These are phyloP conservation scores for Chlamydomonas eustigma DNA, from an alignment of 139 green algal species.

Conservation along the genomic window DNA sequence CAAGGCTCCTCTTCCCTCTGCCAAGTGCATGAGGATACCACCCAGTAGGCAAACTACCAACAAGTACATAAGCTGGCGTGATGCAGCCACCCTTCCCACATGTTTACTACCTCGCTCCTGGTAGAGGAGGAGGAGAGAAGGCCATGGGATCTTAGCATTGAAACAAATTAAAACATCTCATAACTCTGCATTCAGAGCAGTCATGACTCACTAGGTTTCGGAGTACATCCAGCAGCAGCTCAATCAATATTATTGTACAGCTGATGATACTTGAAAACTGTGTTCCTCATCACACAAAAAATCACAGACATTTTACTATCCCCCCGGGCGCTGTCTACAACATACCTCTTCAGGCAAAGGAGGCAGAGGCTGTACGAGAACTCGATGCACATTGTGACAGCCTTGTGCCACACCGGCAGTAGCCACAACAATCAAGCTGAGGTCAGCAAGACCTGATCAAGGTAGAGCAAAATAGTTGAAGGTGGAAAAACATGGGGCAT, in stretches of 20 bases:
- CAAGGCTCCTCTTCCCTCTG: not conserved
- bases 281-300: too few species aligned
- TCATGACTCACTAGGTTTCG: too few species aligned
- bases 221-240: too few species aligned
- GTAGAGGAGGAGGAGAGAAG: not conserved
- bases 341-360: not conserved
- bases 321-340: too few species aligned
- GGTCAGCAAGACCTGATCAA: conserved; percentile 7
- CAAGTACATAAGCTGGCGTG: not conserved
- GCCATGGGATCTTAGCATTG: too few species aligned
- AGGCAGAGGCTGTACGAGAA: not conserved
- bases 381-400: not conserved
- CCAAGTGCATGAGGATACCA: not conserved
- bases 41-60: not conserved
- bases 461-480: too few species aligned
- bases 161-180: too few species aligned
- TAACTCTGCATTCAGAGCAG: too few species aligned
- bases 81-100: not conserved
- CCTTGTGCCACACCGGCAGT: not conserved
- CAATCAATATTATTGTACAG: too few species aligned
- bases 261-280: too few species aligned
- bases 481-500: too few species aligned
- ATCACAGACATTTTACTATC: too few species aligned
- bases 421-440: conserved; percentile 13
- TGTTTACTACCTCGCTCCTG: conserved; percentile 17